phyloP scores from a whole-genome alignment of 495 filamentous ascomycete species.

The Ramalina peruviana region DNA sequence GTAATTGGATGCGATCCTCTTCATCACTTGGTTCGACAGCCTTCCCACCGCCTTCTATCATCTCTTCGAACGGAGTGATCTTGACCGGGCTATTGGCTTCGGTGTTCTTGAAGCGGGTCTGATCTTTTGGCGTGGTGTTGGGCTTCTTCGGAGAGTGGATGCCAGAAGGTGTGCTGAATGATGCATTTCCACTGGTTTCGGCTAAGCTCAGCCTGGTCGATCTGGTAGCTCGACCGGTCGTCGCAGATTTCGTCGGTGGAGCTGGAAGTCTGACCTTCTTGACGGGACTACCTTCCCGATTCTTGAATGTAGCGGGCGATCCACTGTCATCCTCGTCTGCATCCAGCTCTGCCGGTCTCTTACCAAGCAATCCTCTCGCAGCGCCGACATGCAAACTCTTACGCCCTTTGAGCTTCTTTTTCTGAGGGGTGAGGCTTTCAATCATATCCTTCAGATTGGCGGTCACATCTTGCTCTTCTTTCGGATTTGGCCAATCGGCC shows the following conservation, averaged over 20 bases:
- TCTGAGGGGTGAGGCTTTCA: conserved; percentile 62
- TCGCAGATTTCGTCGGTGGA: conserved; percentile 51
- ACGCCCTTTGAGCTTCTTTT: conserved; percentile 47
- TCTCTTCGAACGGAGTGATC: conserved; percentile 32
- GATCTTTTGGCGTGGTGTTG: conserved; percentile 34
- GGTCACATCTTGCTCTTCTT: conserved; percentile 45
- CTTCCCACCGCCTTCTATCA: conserved; percentile 17
- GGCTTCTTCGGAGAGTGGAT: conserved; percentile 31
- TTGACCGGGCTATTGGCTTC: conserved; percentile 26
- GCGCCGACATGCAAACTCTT: conserved; percentile 69
- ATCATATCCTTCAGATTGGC: conserved; percentile 63
- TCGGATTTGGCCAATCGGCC: conserved; percentile 27
- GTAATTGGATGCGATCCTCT: conserved; percentile 64
- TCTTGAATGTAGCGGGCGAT: conserved; percentile 55
- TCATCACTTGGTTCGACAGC: conserved; percentile 25
- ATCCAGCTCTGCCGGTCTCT: conserved; percentile 59
- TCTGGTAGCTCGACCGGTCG: conserved; percentile 40
- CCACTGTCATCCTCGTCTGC: conserved; percentile 49
- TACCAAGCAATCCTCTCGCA: conserved; percentile 60
- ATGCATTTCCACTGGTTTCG: conserved; percentile 13
- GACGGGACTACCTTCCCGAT: conserved; percentile 60
- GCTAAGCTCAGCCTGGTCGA: conserved; percentile 24
- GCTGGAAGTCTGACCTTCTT: conserved; percentile 57
- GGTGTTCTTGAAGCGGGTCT: conserved; percentile 35
- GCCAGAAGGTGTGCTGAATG: conserved; percentile 27